Evolutionary conservation across 108 stramenopile species (phyloP), one percentile per base, ranked within the genome.

Genomic region (Parmales sp.): DNA sequence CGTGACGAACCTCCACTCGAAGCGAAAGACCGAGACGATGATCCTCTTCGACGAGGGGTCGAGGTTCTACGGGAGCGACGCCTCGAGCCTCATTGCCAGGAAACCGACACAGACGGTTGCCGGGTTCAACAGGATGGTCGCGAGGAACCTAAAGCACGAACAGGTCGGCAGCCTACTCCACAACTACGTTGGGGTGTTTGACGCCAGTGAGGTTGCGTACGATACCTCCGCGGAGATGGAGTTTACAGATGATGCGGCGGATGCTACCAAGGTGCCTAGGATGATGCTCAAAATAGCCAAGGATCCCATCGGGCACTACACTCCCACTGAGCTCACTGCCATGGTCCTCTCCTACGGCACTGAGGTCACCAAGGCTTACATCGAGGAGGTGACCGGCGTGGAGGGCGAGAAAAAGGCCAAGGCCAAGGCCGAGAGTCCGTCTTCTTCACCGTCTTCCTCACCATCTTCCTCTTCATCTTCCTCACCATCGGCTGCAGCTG

Each of bases 11-110:
- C 67, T 90, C 65, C 94, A 96, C 64, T 90, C 94, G 48, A 98
- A 99, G 80, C 89, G 99, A 63, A 98, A 97, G 82, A 98, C 97
- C 29, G 95, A 95, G 69, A 88, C 92, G 75, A 92, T 94, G 82
- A 83, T 99, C 46, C 85, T 94, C 38, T 99, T 99, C 76, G 94
- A 96, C 74, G 76, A 86, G 43, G 91, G 92, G 22, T 85, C 88
- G 28, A 86, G 97, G 0, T 88, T 94, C 65, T 99, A 91, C 78
- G 96, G 92, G 18, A 86, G 90, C 68, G 97, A 98, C 73, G 96
- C 97, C 16, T 81, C 76, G 50, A 72, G 74, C 37, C 69, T 97
- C 49, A 71, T 93, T 78, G 83, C 87, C 23, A 85, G 99, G n/a
- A 94, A 96, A 69, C 95, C 99, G 2, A 80, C 87, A 31, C 70